Conservation (phyloP, 2,329 filamentous ascomycete species). For the Colletotrichum cuscutae region DNA sequence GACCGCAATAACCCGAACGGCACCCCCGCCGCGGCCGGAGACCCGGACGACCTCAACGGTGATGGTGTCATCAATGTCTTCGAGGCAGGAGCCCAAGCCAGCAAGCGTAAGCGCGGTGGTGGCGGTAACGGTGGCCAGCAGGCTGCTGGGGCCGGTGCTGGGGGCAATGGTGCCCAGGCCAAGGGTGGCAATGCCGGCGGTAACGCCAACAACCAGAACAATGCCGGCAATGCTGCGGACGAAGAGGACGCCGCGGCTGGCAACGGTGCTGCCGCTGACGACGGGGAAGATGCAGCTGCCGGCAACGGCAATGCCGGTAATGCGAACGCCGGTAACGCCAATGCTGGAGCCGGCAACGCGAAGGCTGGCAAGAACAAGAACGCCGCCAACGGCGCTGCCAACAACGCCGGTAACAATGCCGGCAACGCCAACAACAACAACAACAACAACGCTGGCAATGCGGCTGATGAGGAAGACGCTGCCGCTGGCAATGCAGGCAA, state of each 20-base stretch:
- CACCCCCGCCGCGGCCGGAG: too few relatives aligned
- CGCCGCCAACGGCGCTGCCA: neutral
- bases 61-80: constrained; percentile 32
- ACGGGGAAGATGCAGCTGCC: neutral
- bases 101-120: constrained; percentile 6
- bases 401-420: neutral
- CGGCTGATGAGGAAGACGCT: neutral
- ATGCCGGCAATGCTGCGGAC: neutral
- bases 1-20: neutral
- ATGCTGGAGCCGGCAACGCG: too few relatives aligned
- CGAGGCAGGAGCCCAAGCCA: constrained; percentile 34
- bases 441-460: neutral
- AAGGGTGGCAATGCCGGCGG: neutral
- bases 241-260: neutral
- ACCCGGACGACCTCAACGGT: neutral
- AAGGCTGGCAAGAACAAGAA: neutral
- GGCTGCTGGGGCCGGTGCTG: neutral
- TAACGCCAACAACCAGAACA: neutral
- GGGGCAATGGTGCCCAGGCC: neutral
- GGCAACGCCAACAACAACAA: neutral
- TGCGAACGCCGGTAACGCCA: neutral
- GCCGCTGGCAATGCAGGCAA: neutral
- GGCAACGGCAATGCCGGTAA: neutral
- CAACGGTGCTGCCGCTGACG: neutral
- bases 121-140: neutral